Conservation (phyloP, 768 basidiomycete genomes). For the Nidularia sp. region DNA sequence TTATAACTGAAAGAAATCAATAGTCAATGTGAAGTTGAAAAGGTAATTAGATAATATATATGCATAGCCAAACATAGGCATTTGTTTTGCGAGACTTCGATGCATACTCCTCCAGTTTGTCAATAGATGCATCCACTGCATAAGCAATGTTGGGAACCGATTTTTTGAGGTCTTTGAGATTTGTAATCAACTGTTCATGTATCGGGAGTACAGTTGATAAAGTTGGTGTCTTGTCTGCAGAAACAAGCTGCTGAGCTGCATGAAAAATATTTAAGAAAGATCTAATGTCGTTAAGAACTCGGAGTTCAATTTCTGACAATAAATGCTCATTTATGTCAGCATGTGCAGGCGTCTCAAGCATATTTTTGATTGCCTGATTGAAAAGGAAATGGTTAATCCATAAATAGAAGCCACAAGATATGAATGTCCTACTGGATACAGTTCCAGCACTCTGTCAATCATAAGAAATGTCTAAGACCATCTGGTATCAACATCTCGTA, state of each 20-base stretch:
- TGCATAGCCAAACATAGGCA: constrained; percentile 27
- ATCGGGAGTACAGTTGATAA: constrained; percentile 23
- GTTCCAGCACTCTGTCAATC: constrained; percentile 24
- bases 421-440: constrained; percentile 20
- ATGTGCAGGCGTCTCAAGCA: constrained; percentile 11
- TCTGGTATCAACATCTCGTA: constrained; percentile 24
- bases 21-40: not conserved
- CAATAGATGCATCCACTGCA: constrained; percentile 17
- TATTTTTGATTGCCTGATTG: constrained; percentile 13
- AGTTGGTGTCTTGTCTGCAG: constrained; percentile 26
- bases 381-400: not conserved
- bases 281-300: constrained; percentile 22
- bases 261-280: constrained; percentile 20
- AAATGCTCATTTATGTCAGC: constrained; percentile 7
- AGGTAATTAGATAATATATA: constrained; percentile 2
- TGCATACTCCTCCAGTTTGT: constrained; percentile 27
- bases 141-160: constrained; percentile 17
- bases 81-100: constrained; percentile 13
- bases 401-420: constrained; percentile 1
- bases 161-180: constrained; percentile 6
- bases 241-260: constrained; percentile 25
- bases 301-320: constrained; percentile 5
- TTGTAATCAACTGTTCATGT: constrained; percentile 22
- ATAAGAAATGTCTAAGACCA: constrained; percentile 32
- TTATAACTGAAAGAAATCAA: constrained; percentile 10